Base-by-base conservation (phyloP, 1,284 basidiomycete genomes). In the Leccinum fuscescens region DNA sequence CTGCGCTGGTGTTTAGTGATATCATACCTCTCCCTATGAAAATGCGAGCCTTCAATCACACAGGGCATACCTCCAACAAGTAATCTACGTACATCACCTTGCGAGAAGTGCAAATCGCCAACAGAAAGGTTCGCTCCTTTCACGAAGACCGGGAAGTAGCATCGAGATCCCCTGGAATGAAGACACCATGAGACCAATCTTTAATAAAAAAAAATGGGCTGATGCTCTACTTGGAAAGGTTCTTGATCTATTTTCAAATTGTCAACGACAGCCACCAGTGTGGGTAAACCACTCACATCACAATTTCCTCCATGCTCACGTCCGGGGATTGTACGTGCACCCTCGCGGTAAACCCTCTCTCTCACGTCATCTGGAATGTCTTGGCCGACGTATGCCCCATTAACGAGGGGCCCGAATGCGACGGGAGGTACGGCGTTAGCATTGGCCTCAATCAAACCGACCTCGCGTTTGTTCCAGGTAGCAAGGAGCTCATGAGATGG, bases 251-350 rank as follows among this genome's bases (percentile, higher is more conserved):
- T 37, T 37, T 37, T 49, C 17, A 57, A 49, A 29, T 39, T 24
- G 22, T 67, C 22, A 65, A 14, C 12, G 7, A 46, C 24, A n/a
- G 55, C 29, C 12, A 59, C 29, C n/a, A 8, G 42, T 9, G 24
- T 31, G 14, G 51, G 20, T 7, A 22, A 5, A 33, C 6, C 6
- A 76, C 82, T 59, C 60, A 87, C 86, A 75, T 92, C 90, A 67
- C 89, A 90, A 66, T 92, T 92, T 24, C 90, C 89, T n/a, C 90
- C 90, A 71, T 92, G 88, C 71, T 91, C 89, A 24, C 89, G 73
- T n/a, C 86, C 88, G 6, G 90, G 90, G 54, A 90, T 79, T 0
- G 90, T 93, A 61, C 90, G 79, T 29, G 90, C 89, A 15, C 90
- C 90, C 66, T 92, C 89, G 35, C 68, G 70, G 15, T 80, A 79